Evolutionary conservation across 768 basidiomycete genomes (phyloP).

Genomic region (Amylocystis lapponica): DNA sequence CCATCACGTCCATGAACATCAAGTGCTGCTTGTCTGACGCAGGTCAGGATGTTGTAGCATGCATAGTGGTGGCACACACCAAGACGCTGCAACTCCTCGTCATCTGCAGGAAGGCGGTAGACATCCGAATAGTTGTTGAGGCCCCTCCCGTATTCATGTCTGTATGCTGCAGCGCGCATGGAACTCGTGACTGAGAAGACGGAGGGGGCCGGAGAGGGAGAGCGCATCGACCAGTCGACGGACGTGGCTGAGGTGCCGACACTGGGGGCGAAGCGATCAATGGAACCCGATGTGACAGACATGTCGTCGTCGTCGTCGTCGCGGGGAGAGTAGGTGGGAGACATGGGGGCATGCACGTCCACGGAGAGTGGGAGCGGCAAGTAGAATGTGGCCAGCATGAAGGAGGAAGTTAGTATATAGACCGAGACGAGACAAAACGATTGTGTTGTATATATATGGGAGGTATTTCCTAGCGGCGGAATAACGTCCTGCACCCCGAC

Average conservation of each 20-base stretch:
- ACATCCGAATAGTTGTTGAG: conserved; percentile 78
- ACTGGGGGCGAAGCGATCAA: conserved; percentile 36
- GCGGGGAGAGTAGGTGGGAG: conserved; percentile 16
- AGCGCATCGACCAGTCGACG: conserved; percentile 53
- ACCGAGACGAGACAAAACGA: conserved; percentile 4
- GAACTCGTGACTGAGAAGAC: conserved; percentile 66
- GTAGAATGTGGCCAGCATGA: conserved; percentile 2
- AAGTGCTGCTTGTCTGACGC: conserved; percentile 58
- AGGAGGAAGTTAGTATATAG: too few species aligned
- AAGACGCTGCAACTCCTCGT: conserved; percentile 66
- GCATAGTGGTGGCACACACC: conserved; percentile 33
- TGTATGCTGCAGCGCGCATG: conserved; percentile 50
- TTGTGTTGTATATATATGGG: conserved; percentile 10
- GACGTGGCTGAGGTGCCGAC: conserved; percentile 50
- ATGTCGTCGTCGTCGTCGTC: conserved; percentile 42
- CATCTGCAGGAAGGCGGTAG: conserved; percentile 73
- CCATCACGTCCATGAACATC: conserved; percentile 60
- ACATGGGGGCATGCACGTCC: conserved; percentile 3
- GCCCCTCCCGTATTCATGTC: conserved; percentile 61
- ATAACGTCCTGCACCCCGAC: conserved; percentile 13
- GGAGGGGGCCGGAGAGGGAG: conserved; percentile 61
- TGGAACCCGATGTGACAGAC: conserved; percentile 34
- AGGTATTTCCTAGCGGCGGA: conserved; percentile 13
- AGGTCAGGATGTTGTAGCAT: conserved; percentile 1
- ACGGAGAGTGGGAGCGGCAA: conserved; percentile 6